A percentile compares a stretch with the other conserved stretches of the same genome.
Evolutionary conservation across 257 asterid genomes (phyloP).

Genomic region (Solanum paucissectum): DNA sequence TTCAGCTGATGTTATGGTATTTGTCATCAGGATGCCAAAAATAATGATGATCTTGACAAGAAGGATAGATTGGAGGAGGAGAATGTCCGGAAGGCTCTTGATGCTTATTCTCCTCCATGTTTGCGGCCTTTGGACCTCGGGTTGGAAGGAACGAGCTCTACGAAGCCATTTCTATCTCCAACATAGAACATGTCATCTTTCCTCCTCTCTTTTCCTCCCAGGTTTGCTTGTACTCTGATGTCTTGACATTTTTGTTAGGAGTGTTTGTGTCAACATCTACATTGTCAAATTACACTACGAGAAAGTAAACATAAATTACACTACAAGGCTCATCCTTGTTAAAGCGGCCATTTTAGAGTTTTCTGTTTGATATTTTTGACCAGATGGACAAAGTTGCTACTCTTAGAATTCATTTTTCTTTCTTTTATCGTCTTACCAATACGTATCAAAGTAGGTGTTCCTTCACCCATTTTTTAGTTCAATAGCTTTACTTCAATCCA

Average conservation of each 20-base stretch:
- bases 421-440: background rate
- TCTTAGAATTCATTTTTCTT: background rate
- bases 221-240: background rate
- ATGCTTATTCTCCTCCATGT: conserved; percentile 85
- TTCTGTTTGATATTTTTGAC: background rate
- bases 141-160: conserved; percentile 35
- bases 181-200: background rate
- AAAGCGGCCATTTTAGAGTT: background rate
- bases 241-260: background rate
- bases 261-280: background rate
- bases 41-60: conserved; percentile 63
- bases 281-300: background rate
- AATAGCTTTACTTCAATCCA: background rate
- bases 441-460: background rate
- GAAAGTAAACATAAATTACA: background rate
- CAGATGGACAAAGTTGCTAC: background rate
- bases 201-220: background rate
- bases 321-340: background rate
- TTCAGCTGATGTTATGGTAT: background rate
- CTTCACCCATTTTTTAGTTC: background rate
- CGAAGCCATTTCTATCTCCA: conserved; percentile 27
- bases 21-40: conserved; percentile 63
- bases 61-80: conserved; percentile 40
- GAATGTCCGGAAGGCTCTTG: conserved; percentile 39
- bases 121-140: conserved; percentile 39